Conservation (phyloP, 2,329 filamentous ascomycete species). For the Sarocladium strictum region DNA sequence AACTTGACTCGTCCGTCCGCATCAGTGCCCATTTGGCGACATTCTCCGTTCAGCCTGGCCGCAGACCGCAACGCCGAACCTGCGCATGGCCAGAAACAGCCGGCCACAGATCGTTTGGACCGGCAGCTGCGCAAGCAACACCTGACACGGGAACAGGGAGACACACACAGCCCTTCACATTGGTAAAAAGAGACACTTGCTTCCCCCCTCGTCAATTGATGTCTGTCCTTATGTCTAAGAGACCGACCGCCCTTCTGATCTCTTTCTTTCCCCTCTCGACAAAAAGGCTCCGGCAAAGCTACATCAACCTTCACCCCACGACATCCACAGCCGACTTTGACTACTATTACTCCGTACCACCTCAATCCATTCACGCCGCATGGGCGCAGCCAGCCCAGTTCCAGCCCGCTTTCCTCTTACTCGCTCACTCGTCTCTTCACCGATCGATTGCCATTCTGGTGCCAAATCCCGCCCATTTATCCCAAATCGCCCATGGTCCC, state of each 20-base stretch:
- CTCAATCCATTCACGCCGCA: background rate
- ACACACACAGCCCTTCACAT: background rate
- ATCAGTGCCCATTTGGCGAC: background rate
- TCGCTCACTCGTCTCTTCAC: background rate
- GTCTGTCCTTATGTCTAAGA: background rate
- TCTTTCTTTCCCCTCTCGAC: background rate
- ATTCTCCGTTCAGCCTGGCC: background rate
- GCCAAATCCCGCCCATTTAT: background rate
- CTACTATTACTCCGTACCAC: background rate
- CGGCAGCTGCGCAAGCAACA: background rate
- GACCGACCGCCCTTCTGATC: background rate
- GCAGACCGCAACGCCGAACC: background rate
- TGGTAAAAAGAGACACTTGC: background rate
- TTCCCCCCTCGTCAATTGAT: background rate
- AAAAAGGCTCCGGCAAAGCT: background rate
- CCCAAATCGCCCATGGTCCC: background rate
- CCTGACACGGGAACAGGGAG: background rate
- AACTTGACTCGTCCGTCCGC: slow-evolving; percentile 4
- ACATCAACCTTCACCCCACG: background rate
- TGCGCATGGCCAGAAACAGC: background rate
- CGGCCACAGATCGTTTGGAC: background rate
- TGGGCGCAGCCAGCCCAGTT: background rate
- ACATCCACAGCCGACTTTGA: background rate
- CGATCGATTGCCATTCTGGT: background rate
- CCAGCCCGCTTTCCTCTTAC: background rate